Evolutionary conservation across 2,329 filamentous ascomycete species (phyloP).

Genomic region (Zymoseptoria passerinii): DNA sequence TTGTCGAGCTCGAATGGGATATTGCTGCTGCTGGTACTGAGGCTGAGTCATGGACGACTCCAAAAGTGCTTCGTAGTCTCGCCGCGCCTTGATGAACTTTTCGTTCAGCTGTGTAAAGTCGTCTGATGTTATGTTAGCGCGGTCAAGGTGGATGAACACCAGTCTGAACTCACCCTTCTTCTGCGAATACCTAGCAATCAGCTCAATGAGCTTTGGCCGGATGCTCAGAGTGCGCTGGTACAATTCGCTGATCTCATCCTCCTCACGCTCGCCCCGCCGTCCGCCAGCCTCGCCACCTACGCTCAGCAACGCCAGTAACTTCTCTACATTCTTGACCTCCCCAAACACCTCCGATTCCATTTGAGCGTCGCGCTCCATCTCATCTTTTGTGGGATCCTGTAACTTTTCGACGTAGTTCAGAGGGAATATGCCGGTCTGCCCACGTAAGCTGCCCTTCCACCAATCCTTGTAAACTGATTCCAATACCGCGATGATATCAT

Average conservation of each 20-base stretch:
- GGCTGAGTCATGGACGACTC: conserved; percentile 95
- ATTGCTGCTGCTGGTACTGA: conserved; percentile 44
- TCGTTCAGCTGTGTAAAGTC: conserved; percentile 98
- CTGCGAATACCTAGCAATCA: conserved; percentile 98
- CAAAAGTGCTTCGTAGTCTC: conserved; percentile 92
- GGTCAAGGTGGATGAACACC: not conserved
- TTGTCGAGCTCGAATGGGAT: conserved; percentile 21
- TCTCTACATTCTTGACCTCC: conserved; percentile 70
- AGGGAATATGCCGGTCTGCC: conserved; percentile 94
- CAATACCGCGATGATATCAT: conserved; percentile 91
- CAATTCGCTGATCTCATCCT: conserved; percentile 84
- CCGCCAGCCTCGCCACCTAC: conserved; percentile 51
- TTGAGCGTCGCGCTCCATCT: conserved; percentile 88
- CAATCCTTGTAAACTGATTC: conserved; percentile 99
- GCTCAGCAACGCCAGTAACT: conserved; percentile 80
- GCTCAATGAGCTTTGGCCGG: conserved; percentile 89
- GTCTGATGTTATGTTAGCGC: conserved; percentile 47
- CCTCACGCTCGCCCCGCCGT: conserved; percentile 61
- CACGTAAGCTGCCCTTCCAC: conserved; percentile 94
- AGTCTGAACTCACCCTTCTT: conserved; percentile 69
- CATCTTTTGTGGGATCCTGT: conserved; percentile 85
- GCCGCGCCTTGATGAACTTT: conserved; percentile 97
- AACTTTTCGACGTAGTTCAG: conserved; percentile 98
- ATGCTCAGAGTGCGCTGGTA: conserved; percentile 95
- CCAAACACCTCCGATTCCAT: conserved; percentile 81